Base-by-base conservation (phyloP, 164 flowering plant species). In the Akebia trifoliata region DNA sequence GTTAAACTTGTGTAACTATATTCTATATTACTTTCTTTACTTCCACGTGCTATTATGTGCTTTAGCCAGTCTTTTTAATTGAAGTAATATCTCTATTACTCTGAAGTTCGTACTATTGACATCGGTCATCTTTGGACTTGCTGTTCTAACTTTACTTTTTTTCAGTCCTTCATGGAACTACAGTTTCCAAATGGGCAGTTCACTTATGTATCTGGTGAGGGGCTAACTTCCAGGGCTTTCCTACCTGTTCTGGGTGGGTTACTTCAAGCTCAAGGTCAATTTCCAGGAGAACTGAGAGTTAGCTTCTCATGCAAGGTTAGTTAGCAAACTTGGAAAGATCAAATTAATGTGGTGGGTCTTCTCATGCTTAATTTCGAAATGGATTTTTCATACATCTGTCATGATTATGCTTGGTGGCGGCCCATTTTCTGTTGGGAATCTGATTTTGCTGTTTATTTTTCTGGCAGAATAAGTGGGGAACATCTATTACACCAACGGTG, bases 161-260 rank as follows among this genome's bases (percentile, higher is more conserved):
- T 75, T 34, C 86, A 93, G 98, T 82, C 98, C 22, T 93, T 89
- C 74, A 85, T 93, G 78, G 97, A 93, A 73, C 60, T 87, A 77
- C 99, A 93, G 70, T 93, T 90, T 59, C 99, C 99, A 38, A 89
- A 90, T 66, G 99, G 99, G 66, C 97, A 93, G 61, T 60, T 93
- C 10, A 93, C 97, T 1, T 93, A 93, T 74, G 89, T 85, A 44
- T 66, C 99, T 63, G 99, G 99, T 32, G 99, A 93, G 72, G 97
- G 99, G 12, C 39, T 93, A 63, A 85, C 90, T 42, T 76, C 89
- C 8, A 93, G 94, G 72, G 87, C 88, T 31, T 93, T 89, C 57
- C 54, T 90, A 28, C 97, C 99, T 64, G 32, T 87, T 54, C 76
- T 79, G 64, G 97, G 97, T 30, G 99, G 99, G 21, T 74, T 93